Base-by-base conservation (phyloP, 345 rosid species). In the Moricandia moricandioides region DNA sequence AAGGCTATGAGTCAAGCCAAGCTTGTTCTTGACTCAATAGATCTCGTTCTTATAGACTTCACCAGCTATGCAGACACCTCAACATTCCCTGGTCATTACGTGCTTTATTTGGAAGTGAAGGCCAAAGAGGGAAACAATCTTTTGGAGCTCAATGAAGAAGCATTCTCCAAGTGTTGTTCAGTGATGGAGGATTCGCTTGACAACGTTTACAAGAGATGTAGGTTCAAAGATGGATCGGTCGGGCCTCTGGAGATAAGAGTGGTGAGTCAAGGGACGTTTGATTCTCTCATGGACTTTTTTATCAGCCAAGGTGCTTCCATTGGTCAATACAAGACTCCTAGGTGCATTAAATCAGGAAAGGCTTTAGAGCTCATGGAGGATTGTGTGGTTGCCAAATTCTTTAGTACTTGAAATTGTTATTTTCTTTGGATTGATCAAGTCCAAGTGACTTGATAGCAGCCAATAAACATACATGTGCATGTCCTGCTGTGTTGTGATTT, bases 251-350 rank as follows among this genome's bases (percentile, higher is more conserved):
- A 93, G 86, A 86, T 91, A 62, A 85, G 94, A 73, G 90, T 91
- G 57, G 98, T 91, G 62, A 70, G 60, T 37, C 71, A 82, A 29
- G 92, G 90, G 17, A 78, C 89, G 47, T 93, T 93, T 69, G 90
- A 91, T 65, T 87, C 85, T 2, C 87, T 93, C 30, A 91, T 89
- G 98, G 94, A 93, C 78, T 87, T 83, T 4, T 89, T 91, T 14
- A 85, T 89, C 17, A 80, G 83, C 3, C 88, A 85, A 69, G 98
- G 98, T 7, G 89, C 97, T 54, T 93, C 98, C 1, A 88, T 83
- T n/a, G 89, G 89, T 72, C 98, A 93, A 65, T 93, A 93, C 85
- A 93, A 93, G 83, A 87, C 97, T 16, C 94, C 97, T 2, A 88
- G 97, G 72, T 91, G 96, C 85, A 88, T 93, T 74, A 86, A 85